Evolutionary conservation across 2,329 filamentous ascomycete species (phyloP).

Genomic region (Aspergillus alliaceus): DNA sequence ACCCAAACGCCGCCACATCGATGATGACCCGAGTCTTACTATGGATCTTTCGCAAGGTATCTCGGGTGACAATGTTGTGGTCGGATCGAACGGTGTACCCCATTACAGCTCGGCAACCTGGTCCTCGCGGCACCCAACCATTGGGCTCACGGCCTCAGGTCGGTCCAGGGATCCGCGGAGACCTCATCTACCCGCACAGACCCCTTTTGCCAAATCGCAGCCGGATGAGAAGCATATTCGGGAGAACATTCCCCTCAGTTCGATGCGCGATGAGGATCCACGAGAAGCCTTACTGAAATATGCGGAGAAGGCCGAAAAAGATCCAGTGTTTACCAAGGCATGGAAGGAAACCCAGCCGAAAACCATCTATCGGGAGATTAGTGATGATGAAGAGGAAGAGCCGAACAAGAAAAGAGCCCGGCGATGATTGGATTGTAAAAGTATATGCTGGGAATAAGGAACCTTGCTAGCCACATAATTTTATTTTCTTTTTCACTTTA

Average conservation of each 20-base stretch:
- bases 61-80: constrained; percentile 78
- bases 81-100: constrained; percentile 67
- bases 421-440: constrained; percentile 22
- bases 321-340: constrained; percentile 90
- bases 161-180: constrained; percentile 75
- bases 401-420: constrained; percentile 63
- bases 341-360: constrained; percentile 92
- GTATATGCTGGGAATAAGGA: not conserved
- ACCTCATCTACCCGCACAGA: constrained; percentile 80
- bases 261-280: constrained; percentile 95
- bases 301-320: constrained; percentile 86
- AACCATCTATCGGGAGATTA: constrained; percentile 84
- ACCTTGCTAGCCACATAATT: not conserved
- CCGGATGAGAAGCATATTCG: constrained; percentile 88
- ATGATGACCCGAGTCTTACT: constrained; percentile 85
- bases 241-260: constrained; percentile 82
- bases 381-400: constrained; percentile 73
- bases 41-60: constrained; percentile 80
- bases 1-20: constrained; percentile 91
- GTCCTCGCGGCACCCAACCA: constrained; percentile 63
- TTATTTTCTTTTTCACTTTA: no score
- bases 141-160: constrained; percentile 76
- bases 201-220: constrained; percentile 86
- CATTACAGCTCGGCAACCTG: constrained; percentile 69
- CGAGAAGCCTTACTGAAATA: constrained; percentile 93